Evolutionary conservation across 805 yeast genomes (phyloP).

Genomic region (Debaryomyces maramus): DNA sequence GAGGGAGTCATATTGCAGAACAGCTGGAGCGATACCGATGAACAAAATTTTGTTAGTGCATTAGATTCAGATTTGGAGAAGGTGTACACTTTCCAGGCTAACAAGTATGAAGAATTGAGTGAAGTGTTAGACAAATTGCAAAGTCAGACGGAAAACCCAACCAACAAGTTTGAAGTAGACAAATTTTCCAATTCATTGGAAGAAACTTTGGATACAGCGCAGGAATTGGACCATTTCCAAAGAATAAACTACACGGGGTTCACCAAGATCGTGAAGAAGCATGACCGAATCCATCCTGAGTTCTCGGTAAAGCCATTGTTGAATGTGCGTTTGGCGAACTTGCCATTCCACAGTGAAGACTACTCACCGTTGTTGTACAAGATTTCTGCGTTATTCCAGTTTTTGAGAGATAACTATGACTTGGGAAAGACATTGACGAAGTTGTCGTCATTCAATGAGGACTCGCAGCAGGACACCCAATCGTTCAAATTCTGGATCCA

Average conservation of each 20-base stretch:
- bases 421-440: constrained; percentile 49
- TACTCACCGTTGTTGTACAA: constrained; percentile 88
- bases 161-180: constrained; percentile 52
- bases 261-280: constrained; percentile 91
- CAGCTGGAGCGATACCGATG: constrained; percentile 71
- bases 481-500: constrained; percentile 94
- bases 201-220: constrained; percentile 68
- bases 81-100: constrained; percentile 69
- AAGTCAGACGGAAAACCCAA: constrained; percentile 45
- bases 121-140: constrained; percentile 66
- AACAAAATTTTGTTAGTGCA: constrained; percentile 62
- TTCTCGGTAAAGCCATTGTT: constrained; percentile 89
- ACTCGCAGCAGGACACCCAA: constrained; percentile 44
- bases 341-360: constrained; percentile 94
- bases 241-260: constrained; percentile 94
- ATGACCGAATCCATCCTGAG: constrained; percentile 83
- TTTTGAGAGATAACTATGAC: constrained; percentile 71
- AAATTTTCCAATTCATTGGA: constrained; percentile 71
- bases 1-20: constrained; percentile 55
- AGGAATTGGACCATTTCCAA: constrained; percentile 85
- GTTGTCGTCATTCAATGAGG: constrained; percentile 48
- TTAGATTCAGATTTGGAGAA: constrained; percentile 73
- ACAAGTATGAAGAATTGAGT: constrained; percentile 68
- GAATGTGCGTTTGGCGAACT: constrained; percentile 79
- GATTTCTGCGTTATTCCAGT: constrained; percentile 76